A percentile compares a stretch with the other conserved stretches of the same genome.
Conservation (phyloP, 441 rosid species). For the Daphne laureola region DNA sequence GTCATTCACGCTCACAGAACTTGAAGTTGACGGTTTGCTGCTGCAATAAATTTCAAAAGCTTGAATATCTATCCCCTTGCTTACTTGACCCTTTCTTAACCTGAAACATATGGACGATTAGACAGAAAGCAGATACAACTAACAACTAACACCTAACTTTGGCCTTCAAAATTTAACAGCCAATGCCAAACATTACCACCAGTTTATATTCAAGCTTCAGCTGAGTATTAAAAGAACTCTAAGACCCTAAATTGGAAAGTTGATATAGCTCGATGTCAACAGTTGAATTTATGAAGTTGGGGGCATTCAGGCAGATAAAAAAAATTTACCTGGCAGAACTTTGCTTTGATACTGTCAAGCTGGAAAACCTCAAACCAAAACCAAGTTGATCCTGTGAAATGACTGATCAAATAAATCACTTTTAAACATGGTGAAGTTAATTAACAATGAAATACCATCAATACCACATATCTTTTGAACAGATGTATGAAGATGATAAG, state of each 20-base stretch:
- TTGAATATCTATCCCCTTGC: conserved; percentile 59
- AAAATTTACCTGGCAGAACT: conserved; percentile 60
- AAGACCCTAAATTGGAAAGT: no score
- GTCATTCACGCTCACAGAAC: conserved; percentile 27
- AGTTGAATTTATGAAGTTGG: no score
- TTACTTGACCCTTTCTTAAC: conserved; percentile 59
- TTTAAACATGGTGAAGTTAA: no score
- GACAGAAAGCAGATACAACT: background rate
- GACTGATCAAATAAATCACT: conserved; percentile 3
- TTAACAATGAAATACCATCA: no score
- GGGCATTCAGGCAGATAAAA: conserved; percentile 12
- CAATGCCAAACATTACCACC: no score
- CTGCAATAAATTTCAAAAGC: conserved; percentile 76
- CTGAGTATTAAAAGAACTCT: no score
- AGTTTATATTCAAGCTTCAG: no score
- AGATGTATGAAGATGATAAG: no score
- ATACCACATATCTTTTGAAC: no score
- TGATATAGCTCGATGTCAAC: no score
- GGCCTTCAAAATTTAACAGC: no score
- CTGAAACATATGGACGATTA: conserved; percentile 20
- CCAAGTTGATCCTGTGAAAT: conserved; percentile 41
- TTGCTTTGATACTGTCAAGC: conserved; percentile 79
- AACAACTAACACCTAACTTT: background rate
- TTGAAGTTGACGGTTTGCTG: conserved; percentile 31
- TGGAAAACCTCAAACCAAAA: conserved; percentile 72